Evolutionary conservation across 495 filamentous ascomycete species (phyloP).

Genomic region (Alectoria sarmentosa): DNA sequence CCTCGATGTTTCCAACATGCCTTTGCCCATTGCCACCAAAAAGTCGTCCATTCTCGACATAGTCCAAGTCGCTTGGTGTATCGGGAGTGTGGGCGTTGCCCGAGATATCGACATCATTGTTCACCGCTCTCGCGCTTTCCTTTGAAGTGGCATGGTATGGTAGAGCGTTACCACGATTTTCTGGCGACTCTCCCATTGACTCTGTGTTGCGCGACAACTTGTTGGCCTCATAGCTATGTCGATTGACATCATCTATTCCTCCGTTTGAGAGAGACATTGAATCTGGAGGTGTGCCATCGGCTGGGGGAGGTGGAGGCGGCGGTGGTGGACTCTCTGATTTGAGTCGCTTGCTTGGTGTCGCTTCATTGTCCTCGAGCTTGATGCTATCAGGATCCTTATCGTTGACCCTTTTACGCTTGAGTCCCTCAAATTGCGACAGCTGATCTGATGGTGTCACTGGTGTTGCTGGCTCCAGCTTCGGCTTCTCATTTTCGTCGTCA

Average conservation of each 20-base stretch:
- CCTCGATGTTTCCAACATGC: conserved; percentile 3
- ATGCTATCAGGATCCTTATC: conserved; percentile 28
- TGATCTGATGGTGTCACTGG: conserved; percentile 29
- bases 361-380: conserved; percentile 27
- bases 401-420: conserved; percentile 56
- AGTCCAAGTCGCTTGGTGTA: background rate
- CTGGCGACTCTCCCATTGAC: background rate
- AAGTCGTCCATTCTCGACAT: conserved; percentile 5
- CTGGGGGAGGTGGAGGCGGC: conserved; percentile 40
- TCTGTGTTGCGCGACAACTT: background rate
- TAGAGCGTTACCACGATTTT: background rate
- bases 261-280: background rate
- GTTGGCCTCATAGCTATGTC: background rate
- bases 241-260: conserved; percentile 3
- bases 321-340: conserved; percentile 35
- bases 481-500: conserved; percentile 39
- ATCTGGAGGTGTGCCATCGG: conserved; percentile 1
- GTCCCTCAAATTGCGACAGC: conserved; percentile 32
- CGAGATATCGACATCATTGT: conserved; percentile 5
- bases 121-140: too few relatives aligned
- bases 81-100: conserved; percentile 10
- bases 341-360: conserved; percentile 32
- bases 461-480: conserved; percentile 27
- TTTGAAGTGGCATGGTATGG: conserved; percentile 1
- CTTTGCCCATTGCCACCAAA: background rate